phyloP scores from a whole-genome alignment of 805 yeast genomes.

The Teunomyces panamensis region DNA sequence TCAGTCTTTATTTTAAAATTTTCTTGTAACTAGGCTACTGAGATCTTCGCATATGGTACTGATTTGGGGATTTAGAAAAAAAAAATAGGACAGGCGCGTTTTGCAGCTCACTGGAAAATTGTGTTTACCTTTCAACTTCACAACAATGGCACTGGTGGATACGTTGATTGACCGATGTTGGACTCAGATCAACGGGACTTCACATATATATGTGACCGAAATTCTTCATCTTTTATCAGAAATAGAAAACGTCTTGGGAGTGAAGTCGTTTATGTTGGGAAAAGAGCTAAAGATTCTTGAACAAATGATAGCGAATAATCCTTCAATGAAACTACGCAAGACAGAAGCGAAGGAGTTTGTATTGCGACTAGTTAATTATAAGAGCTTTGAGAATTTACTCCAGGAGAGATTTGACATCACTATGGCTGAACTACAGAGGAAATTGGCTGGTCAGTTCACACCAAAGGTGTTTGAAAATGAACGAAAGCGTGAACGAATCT shows the following conservation, averaged over 20 bases:
- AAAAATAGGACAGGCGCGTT: background rate
- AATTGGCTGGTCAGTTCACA: background rate
- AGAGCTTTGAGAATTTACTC: conserved; percentile 19
- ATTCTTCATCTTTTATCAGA: conserved; percentile 18
- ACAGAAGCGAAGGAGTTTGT: conserved; percentile 23
- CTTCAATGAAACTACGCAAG: conserved; percentile 16
- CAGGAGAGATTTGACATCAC: conserved; percentile 13
- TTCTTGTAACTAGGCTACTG: no score
- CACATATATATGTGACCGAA: conserved; percentile 20
- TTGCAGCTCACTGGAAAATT: conserved; percentile 2
- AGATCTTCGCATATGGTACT: background rate
- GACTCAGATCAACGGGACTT: conserved; percentile 1
- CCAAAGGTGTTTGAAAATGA: conserved; percentile 1
- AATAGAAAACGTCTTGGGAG: conserved; percentile 17
- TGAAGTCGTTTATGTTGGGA: conserved; percentile 15
- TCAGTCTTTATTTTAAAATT: no score
- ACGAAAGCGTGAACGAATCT: conserved; percentile 1
- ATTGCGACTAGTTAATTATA: conserved; percentile 18
- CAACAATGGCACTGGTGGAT: conserved; percentile 2
- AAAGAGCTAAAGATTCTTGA: conserved; percentile 10
- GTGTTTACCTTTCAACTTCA: conserved; percentile 1
- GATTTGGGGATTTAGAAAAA: background rate
- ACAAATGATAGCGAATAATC: conserved; percentile 10
- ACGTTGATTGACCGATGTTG: conserved; percentile 13
- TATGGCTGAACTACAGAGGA: conserved; percentile 6